A percentile compares a stretch with the other conserved stretches of the same genome.
Conservation (phyloP, 2,329 filamentous ascomycete species). For the Neofusicoccum sp. region DNA sequence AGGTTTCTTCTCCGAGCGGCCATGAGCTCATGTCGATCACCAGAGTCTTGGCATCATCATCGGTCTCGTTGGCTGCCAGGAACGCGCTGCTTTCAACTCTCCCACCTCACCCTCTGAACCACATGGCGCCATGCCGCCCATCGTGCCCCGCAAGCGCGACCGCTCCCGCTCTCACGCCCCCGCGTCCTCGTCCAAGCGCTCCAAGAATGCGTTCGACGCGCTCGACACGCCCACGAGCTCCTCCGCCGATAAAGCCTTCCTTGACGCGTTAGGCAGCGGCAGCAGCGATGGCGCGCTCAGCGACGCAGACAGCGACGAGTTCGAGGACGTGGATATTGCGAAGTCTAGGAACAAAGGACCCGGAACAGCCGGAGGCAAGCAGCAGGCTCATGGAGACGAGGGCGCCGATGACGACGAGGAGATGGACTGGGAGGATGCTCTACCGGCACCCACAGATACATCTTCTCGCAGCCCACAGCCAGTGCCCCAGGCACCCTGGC, state of each 20-base stretch:
- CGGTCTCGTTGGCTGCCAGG: neutral
- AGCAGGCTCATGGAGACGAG: conserved; percentile 1
- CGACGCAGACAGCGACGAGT: conserved; percentile 8
- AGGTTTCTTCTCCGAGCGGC: no score
- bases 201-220: conserved; percentile 11
- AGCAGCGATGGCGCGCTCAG: neutral
- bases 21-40: neutral
- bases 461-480: neutral
- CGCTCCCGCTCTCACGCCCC: conserved; percentile 5
- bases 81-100: neutral
- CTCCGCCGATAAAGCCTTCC: conserved; percentile 14
- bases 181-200: conserved; percentile 2
- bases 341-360: neutral
- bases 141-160: conserved; percentile 17
- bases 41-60: conserved; percentile 11
- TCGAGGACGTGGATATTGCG: neutral
- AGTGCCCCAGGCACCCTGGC: neutral
- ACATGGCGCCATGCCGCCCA: conserved; percentile 14
- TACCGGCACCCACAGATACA: conserved; percentile 32
- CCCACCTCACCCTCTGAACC: neutral
- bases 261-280: conserved; percentile 8
- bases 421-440: conserved; percentile 41
- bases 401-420: conserved; percentile 24
- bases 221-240: conserved; percentile 10
- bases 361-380: neutral